Evolutionary conservation across 352 stramenopile species (phyloP).

Genomic region (Pythium brassicae): DNA sequence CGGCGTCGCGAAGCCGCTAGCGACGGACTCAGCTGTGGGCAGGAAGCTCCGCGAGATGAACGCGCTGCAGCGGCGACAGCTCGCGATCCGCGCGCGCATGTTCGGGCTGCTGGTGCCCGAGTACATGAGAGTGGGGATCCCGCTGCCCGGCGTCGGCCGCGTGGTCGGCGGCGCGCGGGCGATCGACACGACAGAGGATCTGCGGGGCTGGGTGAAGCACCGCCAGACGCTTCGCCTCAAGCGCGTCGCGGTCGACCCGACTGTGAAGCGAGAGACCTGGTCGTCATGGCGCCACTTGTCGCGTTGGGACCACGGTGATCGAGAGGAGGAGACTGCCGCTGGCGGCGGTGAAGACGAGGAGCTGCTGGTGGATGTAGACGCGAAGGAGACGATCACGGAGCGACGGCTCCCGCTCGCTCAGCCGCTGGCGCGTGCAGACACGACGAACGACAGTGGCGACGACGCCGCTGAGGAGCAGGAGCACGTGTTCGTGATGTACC

Average conservation of each 20-base stretch:
- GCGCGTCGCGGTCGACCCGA: constrained; percentile 2
- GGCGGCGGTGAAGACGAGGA: constrained; percentile 2
- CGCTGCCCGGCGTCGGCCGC: constrained; percentile 40
- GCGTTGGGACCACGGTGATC: constrained; percentile 10
- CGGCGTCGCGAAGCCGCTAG: constrained; percentile 31
- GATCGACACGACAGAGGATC: constrained; percentile 40
- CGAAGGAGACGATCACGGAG: constrained; percentile 28
- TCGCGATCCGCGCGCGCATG: constrained; percentile 40
- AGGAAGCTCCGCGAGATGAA: constrained; percentile 46
- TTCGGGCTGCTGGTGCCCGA: constrained; percentile 55
- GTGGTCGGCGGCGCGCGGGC: constrained; percentile 21
- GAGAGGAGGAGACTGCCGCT: background rate
- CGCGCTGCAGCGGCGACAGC: constrained; percentile 34
- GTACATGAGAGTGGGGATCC: constrained; percentile 60
- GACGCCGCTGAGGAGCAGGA: constrained; percentile 17
- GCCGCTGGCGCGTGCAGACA: background rate
- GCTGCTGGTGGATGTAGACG: constrained; percentile 25
- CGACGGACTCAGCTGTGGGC: constrained; percentile 34
- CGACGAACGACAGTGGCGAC: constrained; percentile 6
- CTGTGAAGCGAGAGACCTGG: constrained; percentile 8
- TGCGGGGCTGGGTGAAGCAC: constrained; percentile 46
- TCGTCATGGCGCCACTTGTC: constrained; percentile 31
- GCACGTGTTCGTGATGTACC: constrained; percentile 48
- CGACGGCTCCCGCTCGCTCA: constrained; percentile 19
- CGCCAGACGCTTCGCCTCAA: constrained; percentile 39